Conservation (phyloP, 805 yeast species). For the Torulaspora indica region DNA sequence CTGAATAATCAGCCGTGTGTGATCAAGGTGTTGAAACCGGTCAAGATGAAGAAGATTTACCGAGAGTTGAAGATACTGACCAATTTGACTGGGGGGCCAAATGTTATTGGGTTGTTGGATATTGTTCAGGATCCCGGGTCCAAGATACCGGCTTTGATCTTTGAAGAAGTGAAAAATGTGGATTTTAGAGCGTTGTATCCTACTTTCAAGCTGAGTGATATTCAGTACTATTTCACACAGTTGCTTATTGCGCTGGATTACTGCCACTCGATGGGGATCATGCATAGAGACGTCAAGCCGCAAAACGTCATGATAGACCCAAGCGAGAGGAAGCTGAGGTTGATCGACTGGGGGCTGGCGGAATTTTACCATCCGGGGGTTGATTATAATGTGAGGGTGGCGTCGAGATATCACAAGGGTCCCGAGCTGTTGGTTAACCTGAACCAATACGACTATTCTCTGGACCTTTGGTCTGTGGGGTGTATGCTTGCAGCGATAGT, state of each 20-base stretch:
- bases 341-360: conserved; percentile 94
- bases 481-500: conserved; percentile 88
- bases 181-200: conserved; percentile 88
- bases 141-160: conserved; percentile 83
- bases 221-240: conserved; percentile 78
- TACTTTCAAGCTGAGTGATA: conserved; percentile 65
- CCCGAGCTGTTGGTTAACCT: conserved; percentile 83
- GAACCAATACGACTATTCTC: conserved; percentile 79
- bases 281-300: conserved; percentile 92
- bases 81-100: conserved; percentile 79
- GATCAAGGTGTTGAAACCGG: conserved; percentile 89
- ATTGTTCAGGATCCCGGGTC: conserved; percentile 82
- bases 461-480: conserved; percentile 88
- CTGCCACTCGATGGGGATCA: conserved; percentile 89
- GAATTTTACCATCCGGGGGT: conserved; percentile 88
- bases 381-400: conserved; percentile 87
- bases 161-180: conserved; percentile 76
- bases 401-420: conserved; percentile 86
- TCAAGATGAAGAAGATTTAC: conserved; percentile 85
- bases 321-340: conserved; percentile 50
- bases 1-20: conserved; percentile 62
- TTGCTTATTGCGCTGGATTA: conserved; percentile 77
- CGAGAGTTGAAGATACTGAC: conserved; percentile 84
- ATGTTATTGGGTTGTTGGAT: conserved; percentile 68
- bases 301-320: conserved; percentile 94